A percentile compares a stretch with the other conserved stretches of the same genome.
Conservation (phyloP, 176 grass and related monocot genomes). For the Thalia dealbata region DNA sequence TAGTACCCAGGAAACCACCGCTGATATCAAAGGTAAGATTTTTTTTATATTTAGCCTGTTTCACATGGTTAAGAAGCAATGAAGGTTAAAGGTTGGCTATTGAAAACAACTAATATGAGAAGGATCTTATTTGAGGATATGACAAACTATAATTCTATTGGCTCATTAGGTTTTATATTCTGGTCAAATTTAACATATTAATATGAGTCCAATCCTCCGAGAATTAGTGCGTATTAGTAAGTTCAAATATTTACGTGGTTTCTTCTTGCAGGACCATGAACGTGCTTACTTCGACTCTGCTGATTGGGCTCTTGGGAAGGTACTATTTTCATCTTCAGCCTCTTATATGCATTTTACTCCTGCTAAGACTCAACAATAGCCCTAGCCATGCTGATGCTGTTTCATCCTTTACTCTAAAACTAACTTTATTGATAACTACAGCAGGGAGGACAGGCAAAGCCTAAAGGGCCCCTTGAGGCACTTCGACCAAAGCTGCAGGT, state of each 20-base stretch:
- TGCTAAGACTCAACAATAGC: conserved; percentile 6
- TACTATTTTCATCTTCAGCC: conserved; percentile 20
- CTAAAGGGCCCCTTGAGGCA: conserved; percentile 86
- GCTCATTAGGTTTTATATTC: neutral
- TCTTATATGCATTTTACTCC: neutral
- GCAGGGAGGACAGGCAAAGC: conserved; percentile 79
- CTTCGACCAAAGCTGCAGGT: conserved; percentile 91
- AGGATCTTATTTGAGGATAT: neutral
- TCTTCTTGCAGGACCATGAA: conserved; percentile 67
- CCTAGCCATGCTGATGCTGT: neutral
- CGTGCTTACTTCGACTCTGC: conserved; percentile 93
- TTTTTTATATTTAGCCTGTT: neutral
- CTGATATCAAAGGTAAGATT: conserved; percentile 17
- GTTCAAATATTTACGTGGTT: neutral
- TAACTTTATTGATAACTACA: conserved; percentile 29
- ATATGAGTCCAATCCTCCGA: neutral
- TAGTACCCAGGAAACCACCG: conserved; percentile 12
- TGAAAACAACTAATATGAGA: neutral
- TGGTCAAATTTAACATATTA: neutral
- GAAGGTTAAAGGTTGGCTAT: neutral
- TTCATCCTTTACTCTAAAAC: too few species aligned
- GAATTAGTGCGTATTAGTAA: neutral
- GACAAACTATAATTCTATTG: neutral
- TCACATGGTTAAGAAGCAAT: neutral
- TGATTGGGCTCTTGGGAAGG: conserved; percentile 98